Base-by-base conservation (phyloP, 2,329 filamentous ascomycete species). In the Ceratocystis cubensis region DNA sequence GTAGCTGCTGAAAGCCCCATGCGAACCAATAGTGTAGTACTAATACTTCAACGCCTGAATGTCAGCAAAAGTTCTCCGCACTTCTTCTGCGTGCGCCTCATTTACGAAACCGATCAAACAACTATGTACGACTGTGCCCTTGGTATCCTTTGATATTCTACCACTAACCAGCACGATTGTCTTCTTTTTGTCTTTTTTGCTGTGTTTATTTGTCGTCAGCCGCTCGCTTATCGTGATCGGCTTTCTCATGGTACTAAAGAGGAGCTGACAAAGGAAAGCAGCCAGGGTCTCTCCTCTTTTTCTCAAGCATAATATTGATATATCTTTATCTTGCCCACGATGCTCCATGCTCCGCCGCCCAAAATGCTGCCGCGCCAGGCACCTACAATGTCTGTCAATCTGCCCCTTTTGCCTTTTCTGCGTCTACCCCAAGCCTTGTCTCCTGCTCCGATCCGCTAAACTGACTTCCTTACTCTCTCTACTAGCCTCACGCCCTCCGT, bases 401-500 rank as follows among this genome's bases (percentile, higher is more conserved):
- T 8, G 37, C 37, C 28, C 50, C 6, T 37, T 30, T 45, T 28
- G 28, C 28, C 22, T 33, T 20, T 41, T 33, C 59, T n/a, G 13
- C 59, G 3, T 5, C 30, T n/a, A 61, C 28, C 28, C 59, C 1
- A 41, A n/a, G 41, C 10, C 25, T 50, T 7, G 25, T 17, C 30
- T 50, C 5, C 8, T n/a, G 7, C 44, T 50, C 17, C 5, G 8
- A 22, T 50, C 7, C 7, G 7, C 46, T 6, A 50, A 50, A 13
- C 46, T 50, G n/a, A 41, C 33, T 5, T 53, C 48, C 20, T 25
- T 48, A 8, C 25, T 53, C 48, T 53, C 48, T 22, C 59, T 41
- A 44, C 28, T 64, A 68, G 66, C 25, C 64, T 93, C 76, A 86
- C 91, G 70, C 83, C 89, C 67, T 83, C 86, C 66, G 84, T 86